Conservation (phyloP, 495 filamentous ascomycete species). For the Neurospora cerealis region DNA sequence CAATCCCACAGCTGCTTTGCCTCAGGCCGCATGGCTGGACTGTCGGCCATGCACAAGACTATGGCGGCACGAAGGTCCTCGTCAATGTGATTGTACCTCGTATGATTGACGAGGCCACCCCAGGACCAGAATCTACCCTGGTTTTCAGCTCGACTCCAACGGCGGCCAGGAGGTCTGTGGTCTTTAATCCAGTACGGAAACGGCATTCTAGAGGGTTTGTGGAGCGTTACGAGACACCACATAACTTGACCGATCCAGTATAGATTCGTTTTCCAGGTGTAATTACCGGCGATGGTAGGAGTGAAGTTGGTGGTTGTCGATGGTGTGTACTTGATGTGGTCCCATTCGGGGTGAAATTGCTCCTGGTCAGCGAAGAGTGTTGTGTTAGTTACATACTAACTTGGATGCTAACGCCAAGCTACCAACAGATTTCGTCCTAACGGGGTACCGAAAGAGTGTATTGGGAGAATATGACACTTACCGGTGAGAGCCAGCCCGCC, state of each 20-base stretch:
- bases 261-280: neutral
- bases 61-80: neutral
- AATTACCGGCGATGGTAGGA: neutral
- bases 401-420: neutral
- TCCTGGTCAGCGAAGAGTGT: neutral
- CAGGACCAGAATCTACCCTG: neutral
- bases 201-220: neutral
- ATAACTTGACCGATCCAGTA: neutral
- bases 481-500: neutral
- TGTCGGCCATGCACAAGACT: neutral
- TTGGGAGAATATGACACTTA: neutral
- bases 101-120: neutral
- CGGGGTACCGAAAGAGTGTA: neutral
- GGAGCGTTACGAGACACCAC: neutral
- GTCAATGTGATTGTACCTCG: neutral
- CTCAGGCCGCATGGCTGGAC: neutral
- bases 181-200: neutral
- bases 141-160: neutral
- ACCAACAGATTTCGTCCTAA: neutral
- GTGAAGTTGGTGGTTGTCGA: neutral
- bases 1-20: neutral
- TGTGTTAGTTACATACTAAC: neutral
- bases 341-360: slow-evolving; percentile 1
- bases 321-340: neutral
- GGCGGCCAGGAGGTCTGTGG: neutral